Percentiles rank a stretch among this genome's conserved stretches.
phyloP scores from a whole-genome alignment of 345 rosid genomes.

The Eucalyptus cloeziana region DNA sequence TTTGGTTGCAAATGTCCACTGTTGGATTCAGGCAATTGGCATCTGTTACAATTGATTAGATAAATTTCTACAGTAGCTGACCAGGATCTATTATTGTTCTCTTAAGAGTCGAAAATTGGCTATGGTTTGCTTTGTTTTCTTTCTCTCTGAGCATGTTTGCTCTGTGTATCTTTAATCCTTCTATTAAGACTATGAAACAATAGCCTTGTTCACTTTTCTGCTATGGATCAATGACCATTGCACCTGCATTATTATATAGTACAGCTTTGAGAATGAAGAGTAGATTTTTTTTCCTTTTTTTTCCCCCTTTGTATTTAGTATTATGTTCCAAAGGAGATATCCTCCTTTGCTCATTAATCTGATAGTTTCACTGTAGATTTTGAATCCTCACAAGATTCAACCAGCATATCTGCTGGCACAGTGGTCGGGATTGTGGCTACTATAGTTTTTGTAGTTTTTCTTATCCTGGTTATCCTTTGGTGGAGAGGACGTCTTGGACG shows the following conservation, averaged over 20 bases:
- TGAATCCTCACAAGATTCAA: not conserved
- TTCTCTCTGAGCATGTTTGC: not conserved
- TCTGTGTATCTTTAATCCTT: not conserved
- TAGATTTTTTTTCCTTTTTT: not conserved
- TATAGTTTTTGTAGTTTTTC: slow-evolving; percentile 3
- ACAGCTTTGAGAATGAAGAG: not conserved
- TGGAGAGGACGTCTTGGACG: slow-evolving; percentile 32
- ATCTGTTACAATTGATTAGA: not conserved
- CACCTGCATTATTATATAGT: not conserved
- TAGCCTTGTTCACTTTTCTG: not conserved
- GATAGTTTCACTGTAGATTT: not conserved
- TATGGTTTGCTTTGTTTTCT: not conserved
- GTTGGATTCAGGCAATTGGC: not conserved
- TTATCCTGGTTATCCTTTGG: slow-evolving; percentile 31
- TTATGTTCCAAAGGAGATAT: not conserved
- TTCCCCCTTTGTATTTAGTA: not conserved
- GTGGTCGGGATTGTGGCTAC: slow-evolving; percentile 11
- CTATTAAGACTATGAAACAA: not conserved
- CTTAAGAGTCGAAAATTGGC: not conserved
- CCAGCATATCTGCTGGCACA: not conserved
- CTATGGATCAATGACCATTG: not conserved
- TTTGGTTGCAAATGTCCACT: not conserved
- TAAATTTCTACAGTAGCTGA: not conserved
- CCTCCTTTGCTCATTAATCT: not conserved
- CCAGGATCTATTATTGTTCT: not conserved